Base-by-base conservation (phyloP, 768 basidiomycete species). In the Floccularia luteovirens region DNA sequence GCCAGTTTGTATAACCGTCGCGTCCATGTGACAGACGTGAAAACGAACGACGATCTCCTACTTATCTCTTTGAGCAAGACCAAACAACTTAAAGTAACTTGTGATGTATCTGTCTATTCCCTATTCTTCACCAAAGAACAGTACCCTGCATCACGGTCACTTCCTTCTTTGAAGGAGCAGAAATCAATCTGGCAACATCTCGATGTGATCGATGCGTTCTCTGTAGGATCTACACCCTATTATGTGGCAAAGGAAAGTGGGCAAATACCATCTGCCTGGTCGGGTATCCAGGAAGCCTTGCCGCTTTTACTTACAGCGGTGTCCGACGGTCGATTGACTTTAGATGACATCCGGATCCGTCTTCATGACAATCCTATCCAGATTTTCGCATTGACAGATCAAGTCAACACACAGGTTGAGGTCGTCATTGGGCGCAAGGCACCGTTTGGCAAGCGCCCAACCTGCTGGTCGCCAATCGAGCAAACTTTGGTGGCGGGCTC, bases 51-150 rank as follows among this genome's bases (percentile, higher is more conserved):
- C 40, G 96, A 98, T 54, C 67, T 99, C 35, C 69, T 85, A 22
- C 66, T 99, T 43, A 97, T 99, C 56, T 82, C 86, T 2, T 71
- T 99, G 27, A 92, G 90, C 74, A 99, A 99, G 66, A 82, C 83
- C 30, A 93, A 91, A 66, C 71, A 86, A 10, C 75, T 98, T 51
- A 86, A 89, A 52, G 94, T 97, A 36, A 97, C 94, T 2, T 98
- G 94, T 59, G 96, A 99, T 50, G 90, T 96, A 23, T 82, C 92
- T 11, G 74, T 97, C 36, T 97, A 86, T 60, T 75, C 89, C 13
- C 66, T 99, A 39, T 97, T 96, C 76, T 93, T 90, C 67, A 77
- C 75, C 2, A 70, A 65, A 32, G 84, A 83, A 39, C 72, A 88
- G 44, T 93, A 78, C 66, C 81, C 83, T 1, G 64, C 62, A 1